phyloP scores from a whole-genome alignment of 2,329 filamentous ascomycete genomes.

The Neurospora sp. region DNA sequence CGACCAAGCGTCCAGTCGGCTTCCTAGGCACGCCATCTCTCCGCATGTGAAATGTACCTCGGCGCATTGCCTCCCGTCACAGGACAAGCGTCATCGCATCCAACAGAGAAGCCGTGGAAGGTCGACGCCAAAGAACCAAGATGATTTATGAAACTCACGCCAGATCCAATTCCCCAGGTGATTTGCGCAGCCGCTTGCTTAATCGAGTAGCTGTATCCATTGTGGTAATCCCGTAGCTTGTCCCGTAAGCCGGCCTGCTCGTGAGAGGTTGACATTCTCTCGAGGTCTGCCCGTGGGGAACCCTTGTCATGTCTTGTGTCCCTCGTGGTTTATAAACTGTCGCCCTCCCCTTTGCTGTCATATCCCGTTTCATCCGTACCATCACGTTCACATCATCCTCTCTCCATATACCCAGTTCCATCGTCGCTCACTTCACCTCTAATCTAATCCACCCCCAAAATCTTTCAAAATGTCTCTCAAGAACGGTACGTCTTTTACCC shows the following conservation, averaged over 20 bases:
- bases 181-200: background rate
- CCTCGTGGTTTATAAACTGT: constrained; percentile 6
- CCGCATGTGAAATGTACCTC: background rate
- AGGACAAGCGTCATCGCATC: background rate
- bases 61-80: background rate
- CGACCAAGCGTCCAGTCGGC: background rate
- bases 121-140: background rate
- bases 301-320: background rate
- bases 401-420: background rate
- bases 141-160: background rate
- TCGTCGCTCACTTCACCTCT: background rate
- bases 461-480: constrained; percentile 57
- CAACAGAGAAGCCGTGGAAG: background rate
- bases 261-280: background rate
- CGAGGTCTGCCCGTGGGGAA: background rate
- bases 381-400: background rate
- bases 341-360: background rate
- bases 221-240: background rate
- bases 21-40: background rate
- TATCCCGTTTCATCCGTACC: constrained; percentile 1
- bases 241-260: background rate
- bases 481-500: constrained; percentile 45
- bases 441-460: constrained; percentile 2
- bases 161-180: background rate
- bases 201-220: background rate